A percentile compares a stretch with the other conserved stretches of the same genome.
Evolutionary conservation across 2,329 filamentous ascomycete genomes (phyloP).

Genomic region (Diaporthe australafricana): DNA sequence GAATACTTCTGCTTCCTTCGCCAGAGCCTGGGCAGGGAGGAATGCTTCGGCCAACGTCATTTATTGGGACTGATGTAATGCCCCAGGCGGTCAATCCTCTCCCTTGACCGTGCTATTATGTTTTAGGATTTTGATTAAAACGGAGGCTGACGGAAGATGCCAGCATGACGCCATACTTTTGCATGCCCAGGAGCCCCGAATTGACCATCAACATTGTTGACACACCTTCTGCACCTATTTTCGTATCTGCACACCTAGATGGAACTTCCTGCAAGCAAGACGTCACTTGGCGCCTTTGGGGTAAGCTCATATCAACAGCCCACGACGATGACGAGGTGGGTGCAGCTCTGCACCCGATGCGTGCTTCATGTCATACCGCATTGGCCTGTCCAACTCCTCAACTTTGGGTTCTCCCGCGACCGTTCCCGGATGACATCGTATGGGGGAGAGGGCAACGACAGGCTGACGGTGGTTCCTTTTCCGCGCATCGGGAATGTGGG

Average conservation of each 20-base stretch:
- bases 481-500: not conserved
- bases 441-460: not conserved
- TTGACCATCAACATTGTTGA: not conserved
- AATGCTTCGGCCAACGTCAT: not conserved
- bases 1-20: not conserved
- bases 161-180: constrained; percentile 24
- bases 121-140: not conserved
- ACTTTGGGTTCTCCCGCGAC: not conserved
- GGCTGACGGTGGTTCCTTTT: not conserved
- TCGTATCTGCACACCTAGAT: constrained; percentile 15
- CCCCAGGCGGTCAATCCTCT: not conserved
- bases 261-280: constrained; percentile 24
- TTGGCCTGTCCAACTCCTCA: not conserved
- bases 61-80: constrained; percentile 7
- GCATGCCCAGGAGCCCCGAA: not conserved
- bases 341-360: not conserved
- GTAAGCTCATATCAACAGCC: not conserved
- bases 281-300: constrained; percentile 18
- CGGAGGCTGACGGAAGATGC: constrained; percentile 23
- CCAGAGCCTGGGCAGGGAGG: too few species aligned
- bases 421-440: not conserved
- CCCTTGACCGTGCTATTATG: not conserved
- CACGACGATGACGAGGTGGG: constrained; percentile 1
- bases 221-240: not conserved
- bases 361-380: not conserved